phyloP scores from a whole-genome alignment of 2,329 filamentous ascomycete species.

The Fusarium sororula region DNA sequence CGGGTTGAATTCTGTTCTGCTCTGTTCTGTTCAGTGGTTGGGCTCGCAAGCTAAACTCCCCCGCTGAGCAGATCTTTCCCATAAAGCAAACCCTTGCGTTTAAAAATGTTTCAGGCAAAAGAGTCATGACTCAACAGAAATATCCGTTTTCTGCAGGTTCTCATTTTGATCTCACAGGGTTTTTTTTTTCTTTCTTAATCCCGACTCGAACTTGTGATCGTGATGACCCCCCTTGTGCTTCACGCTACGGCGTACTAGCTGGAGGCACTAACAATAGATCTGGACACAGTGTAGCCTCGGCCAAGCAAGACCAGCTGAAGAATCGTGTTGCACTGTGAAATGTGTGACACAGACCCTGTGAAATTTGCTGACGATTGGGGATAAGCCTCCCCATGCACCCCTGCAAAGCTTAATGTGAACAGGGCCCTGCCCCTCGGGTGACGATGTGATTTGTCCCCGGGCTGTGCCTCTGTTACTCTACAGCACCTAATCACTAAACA shows the following conservation, averaged over 20 bases:
- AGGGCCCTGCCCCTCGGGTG: background rate
- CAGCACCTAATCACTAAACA: background rate
- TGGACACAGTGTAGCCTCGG: background rate
- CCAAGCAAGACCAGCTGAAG: background rate
- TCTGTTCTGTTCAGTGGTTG: background rate
- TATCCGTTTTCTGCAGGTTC: background rate
- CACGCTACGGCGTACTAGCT: background rate
- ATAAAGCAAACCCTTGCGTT: background rate
- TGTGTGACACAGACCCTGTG: background rate
- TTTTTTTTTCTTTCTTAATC: background rate
- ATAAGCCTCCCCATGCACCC: background rate
- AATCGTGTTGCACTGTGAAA: background rate
- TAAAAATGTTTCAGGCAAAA: background rate
- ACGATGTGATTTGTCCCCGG: background rate
- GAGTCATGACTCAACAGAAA: background rate
- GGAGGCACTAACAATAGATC: background rate
- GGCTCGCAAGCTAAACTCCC: background rate
- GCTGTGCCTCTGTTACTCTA: background rate
- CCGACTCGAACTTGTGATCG: background rate
- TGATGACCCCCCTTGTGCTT: background rate
- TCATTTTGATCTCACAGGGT: background rate
- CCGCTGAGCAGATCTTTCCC: background rate
- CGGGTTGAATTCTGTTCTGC: background rate
- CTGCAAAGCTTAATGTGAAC: background rate
- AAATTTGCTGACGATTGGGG: conserved; percentile 2